phyloP scores from a whole-genome alignment of 2,329 filamentous ascomycete species.

The Pezicula neosporulosa region DNA sequence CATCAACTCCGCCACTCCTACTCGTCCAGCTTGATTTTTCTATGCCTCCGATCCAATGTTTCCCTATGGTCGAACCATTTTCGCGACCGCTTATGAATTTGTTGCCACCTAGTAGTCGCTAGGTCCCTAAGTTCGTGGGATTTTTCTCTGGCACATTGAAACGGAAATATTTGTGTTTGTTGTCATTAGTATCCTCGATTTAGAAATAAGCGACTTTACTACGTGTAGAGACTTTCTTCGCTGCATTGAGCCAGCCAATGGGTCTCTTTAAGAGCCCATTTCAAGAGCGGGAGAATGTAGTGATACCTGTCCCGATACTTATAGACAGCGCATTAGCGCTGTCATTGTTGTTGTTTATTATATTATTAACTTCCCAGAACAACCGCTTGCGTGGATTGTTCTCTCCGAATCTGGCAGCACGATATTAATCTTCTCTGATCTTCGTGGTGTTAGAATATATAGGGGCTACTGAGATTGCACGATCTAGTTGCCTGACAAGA shows the following conservation, averaged over 20 bases:
- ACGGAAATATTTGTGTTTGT: background rate
- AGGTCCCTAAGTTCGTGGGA: no score
- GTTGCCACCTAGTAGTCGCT: background rate
- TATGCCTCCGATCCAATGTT: slow-evolving; percentile 1
- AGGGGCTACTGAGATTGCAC: slow-evolving; percentile 36
- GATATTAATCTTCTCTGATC: slow-evolving; percentile 31
- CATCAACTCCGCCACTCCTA: slow-evolving; percentile 1
- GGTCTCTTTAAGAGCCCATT: background rate
- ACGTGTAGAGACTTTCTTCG: background rate
- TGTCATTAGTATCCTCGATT: background rate
- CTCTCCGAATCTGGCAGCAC: slow-evolving; percentile 31
- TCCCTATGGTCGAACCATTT: background rate
- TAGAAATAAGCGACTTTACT: background rate
- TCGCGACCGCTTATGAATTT: background rate
- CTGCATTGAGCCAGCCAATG: background rate
- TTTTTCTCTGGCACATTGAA: background rate
- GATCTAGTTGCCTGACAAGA: background rate
- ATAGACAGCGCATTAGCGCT: background rate
- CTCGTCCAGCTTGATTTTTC: slow-evolving; percentile 5
- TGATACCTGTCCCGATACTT: background rate
- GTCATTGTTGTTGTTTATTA: background rate
- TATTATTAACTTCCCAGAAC: background rate
- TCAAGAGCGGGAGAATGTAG: background rate
- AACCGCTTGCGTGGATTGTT: background rate
- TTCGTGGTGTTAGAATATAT: slow-evolving; percentile 35